A percentile compares a stretch with the other conserved stretches of the same genome.
Conservation (phyloP, 2,329 filamentous ascomycete genomes). For the Shiraia bambusicola region DNA sequence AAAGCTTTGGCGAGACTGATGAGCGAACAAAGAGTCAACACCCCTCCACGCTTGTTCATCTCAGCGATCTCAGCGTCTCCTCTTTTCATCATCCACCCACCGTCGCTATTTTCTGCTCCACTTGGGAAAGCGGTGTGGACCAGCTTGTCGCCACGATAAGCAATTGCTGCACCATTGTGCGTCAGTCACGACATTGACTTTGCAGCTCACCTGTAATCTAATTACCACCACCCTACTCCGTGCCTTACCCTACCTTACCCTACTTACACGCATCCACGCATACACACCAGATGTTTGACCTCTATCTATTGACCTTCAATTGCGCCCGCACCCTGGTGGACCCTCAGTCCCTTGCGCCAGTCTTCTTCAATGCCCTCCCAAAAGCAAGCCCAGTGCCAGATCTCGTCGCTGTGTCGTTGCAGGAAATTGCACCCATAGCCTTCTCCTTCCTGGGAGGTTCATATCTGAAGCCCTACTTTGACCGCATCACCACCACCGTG, state of each 20-base stretch:
- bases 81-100: conserved; percentile 25
- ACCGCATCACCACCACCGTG: conserved; percentile 69
- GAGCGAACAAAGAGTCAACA: conserved; percentile 7
- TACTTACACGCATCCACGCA: conserved; percentile 18
- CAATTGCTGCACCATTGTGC: not conserved
- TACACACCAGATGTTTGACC: conserved; percentile 53
- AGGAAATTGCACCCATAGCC: conserved; percentile 85
- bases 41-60: conserved; percentile 10
- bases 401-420: conserved; percentile 68
- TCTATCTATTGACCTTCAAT: conserved; percentile 88
- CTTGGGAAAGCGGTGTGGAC: conserved; percentile 20
- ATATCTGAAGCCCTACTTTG: conserved; percentile 74
- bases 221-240: too few relatives aligned
- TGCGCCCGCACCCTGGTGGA: conserved; percentile 74
- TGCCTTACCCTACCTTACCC: too few relatives aligned
- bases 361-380: conserved; percentile 56
- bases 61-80: conserved; percentile 15
- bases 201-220: too few relatives aligned
- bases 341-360: conserved; percentile 67
- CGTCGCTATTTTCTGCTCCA: conserved; percentile 19
- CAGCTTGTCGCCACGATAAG: conserved; percentile 3
- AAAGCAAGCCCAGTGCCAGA: conserved; percentile 59
- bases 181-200: not conserved
- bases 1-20: conserved; percentile 22
- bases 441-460: conserved; percentile 84